phyloP scores from a whole-genome alignment of 1,284 basidiomycete species.

The Ceratobasidium sp. region DNA sequence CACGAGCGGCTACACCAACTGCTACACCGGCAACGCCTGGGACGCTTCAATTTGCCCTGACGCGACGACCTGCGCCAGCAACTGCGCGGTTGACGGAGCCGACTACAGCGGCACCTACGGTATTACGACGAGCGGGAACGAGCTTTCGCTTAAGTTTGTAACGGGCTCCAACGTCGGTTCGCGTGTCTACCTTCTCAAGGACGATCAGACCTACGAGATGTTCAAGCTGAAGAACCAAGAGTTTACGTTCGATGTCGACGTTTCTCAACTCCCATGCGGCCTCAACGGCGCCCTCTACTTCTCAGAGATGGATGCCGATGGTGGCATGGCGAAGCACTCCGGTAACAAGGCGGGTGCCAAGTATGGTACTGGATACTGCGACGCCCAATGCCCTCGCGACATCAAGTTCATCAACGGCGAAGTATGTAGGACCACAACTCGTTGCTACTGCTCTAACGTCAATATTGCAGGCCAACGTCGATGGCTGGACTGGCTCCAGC shows the following conservation, averaged over 20 bases:
- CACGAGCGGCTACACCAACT: slow-evolving; percentile 48
- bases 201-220: slow-evolving; percentile 56
- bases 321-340: slow-evolving; percentile 58
- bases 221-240: slow-evolving; percentile 63
- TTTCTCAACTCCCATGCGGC: slow-evolving; percentile 62
- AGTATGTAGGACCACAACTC: slow-evolving; percentile 45
- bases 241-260: slow-evolving; percentile 66
- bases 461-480: slow-evolving; percentile 37
- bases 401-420: slow-evolving; percentile 59
- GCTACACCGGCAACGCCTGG: slow-evolving; percentile 57
- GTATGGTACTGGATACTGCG: slow-evolving; percentile 65
- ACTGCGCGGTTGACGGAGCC: slow-evolving; percentile 66
- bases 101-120: slow-evolving; percentile 60
- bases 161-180: slow-evolving; percentile 60
- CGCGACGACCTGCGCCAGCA: slow-evolving; percentile 54
- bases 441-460: background rate
- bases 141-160: slow-evolving; percentile 61
- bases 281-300: slow-evolving; percentile 63
- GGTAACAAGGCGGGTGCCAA: slow-evolving; percentile 64
- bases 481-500: slow-evolving; percentile 21
- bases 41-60: slow-evolving; percentile 55
- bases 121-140: slow-evolving; percentile 56
- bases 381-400: slow-evolving; percentile 62
- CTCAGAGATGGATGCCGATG: slow-evolving; percentile 61
- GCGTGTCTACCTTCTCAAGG: slow-evolving; percentile 60